phyloP scores from a whole-genome alignment of 73 alveolate species.

The Halteria grandinella region DNA sequence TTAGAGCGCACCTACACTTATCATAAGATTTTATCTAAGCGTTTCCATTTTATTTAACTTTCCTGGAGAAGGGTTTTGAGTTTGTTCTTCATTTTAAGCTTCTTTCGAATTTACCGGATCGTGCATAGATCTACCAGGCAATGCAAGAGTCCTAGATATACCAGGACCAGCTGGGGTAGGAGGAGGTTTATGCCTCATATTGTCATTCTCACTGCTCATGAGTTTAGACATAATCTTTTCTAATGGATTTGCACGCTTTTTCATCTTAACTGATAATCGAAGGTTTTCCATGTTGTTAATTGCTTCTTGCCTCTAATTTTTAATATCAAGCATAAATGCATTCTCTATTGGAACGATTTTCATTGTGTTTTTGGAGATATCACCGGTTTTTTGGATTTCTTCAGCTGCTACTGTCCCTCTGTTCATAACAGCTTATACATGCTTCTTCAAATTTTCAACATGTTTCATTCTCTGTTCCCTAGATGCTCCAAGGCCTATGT shows the following conservation, averaged over 20 bases:
- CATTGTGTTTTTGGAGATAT: background rate
- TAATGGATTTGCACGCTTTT: slow-evolving; percentile 53
- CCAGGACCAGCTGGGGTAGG: background rate
- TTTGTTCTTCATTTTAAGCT: background rate
- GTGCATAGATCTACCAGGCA: background rate
- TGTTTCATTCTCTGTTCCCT: slow-evolving; percentile 17
- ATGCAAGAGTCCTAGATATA: background rate
- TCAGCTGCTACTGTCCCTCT: background rate
- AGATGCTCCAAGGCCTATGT: slow-evolving; percentile 1
- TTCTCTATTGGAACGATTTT: background rate
- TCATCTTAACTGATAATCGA: slow-evolving; percentile 31
- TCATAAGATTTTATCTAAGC: too few relatives aligned
- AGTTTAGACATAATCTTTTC: slow-evolving; percentile 37
- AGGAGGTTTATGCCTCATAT: background rate
- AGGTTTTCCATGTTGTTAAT: slow-evolving; percentile 40
- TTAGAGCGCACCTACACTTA: background rate
- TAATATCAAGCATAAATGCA: slow-evolving; percentile 33
- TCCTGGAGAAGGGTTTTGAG: background rate
- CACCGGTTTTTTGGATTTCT: too few relatives aligned
- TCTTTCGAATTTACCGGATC: background rate
- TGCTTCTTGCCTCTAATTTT: slow-evolving; percentile 30
- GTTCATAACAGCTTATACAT: background rate
- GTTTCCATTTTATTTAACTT: too few relatives aligned
- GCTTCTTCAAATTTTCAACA: background rate
- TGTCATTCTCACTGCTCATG: background rate